phyloP scores from a whole-genome alignment of 345 rosid genomes.

The Pistacia vera region DNA sequence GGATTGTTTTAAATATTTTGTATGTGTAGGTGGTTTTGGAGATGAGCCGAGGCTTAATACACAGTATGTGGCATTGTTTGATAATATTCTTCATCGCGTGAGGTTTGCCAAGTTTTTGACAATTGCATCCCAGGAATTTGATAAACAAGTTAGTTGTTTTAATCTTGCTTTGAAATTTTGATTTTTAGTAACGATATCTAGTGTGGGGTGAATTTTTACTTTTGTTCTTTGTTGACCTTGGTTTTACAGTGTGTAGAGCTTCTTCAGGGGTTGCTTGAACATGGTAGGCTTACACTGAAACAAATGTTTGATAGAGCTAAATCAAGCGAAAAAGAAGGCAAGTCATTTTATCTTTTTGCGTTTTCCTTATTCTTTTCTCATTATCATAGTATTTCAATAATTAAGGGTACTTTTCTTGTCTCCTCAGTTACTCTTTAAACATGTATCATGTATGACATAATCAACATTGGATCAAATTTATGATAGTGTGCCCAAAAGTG shows the following conservation, averaged over 20 bases:
- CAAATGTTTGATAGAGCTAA: slow-evolving; percentile 69
- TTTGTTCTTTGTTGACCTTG: slow-evolving; percentile 5
- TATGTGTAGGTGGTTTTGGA: slow-evolving; percentile 45
- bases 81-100: slow-evolving; percentile 67
- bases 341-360: slow-evolving; percentile 22
- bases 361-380: background rate
- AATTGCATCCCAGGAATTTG: slow-evolving; percentile 55
- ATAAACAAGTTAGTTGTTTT: slow-evolving; percentile 45
- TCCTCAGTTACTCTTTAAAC: background rate
- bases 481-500: background rate
- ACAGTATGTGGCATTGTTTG: slow-evolving; percentile 61
- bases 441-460: background rate
- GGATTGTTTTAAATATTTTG: background rate
- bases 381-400: background rate
- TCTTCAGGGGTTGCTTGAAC: slow-evolving; percentile 70
- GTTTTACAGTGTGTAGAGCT: slow-evolving; percentile 62
- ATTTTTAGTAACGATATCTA: background rate
- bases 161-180: slow-evolving; percentile 3
- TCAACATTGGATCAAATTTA: background rate
- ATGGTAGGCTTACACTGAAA: slow-evolving; percentile 80
- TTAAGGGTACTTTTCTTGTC: background rate
- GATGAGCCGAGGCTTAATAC: slow-evolving; percentile 44
- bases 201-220: background rate
- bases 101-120: slow-evolving; percentile 70
- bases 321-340: slow-evolving; percentile 41